Evolutionary conservation across 31 red algal species (phyloP).

Genomic region (Porphyra umbilicalis): DNA sequence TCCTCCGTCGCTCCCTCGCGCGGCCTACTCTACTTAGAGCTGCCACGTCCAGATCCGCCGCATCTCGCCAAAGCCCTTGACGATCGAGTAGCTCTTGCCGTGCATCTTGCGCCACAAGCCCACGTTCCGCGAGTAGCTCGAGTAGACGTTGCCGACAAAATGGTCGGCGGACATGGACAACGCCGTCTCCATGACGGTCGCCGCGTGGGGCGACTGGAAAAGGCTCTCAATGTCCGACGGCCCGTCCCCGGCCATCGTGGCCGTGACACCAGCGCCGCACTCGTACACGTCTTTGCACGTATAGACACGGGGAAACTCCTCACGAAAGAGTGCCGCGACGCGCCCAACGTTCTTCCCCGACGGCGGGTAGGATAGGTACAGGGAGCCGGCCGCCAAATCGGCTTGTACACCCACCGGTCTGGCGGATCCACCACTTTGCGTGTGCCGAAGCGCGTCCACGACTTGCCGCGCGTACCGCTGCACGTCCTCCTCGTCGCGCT

Average conservation of each 20-base stretch:
- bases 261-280: conserved; percentile 11
- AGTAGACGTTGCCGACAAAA: conserved; percentile 46
- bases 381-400: conserved; percentile 3
- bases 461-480: conserved; percentile 59
- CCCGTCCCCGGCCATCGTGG: not conserved
- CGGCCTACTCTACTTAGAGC: not conserved
- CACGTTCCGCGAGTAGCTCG: conserved; percentile 43
- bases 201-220: conserved; percentile 9
- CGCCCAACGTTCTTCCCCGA: conserved; percentile 12
- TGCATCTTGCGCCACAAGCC: conserved; percentile 36
- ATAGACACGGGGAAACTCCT: conserved; percentile 28
- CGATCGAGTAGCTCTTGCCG: conserved; percentile 23
- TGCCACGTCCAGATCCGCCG: conserved; percentile 28
- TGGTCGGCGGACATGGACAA: conserved; percentile 15
- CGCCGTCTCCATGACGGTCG: conserved; percentile 15
- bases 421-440: not conserved
- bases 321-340: conserved; percentile 21
- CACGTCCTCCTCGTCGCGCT: conserved; percentile 32
- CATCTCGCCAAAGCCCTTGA: conserved; percentile 42
- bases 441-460: conserved; percentile 32
- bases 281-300: conserved; percentile 14
- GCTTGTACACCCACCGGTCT: not conserved
- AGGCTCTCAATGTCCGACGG: conserved; percentile 7
- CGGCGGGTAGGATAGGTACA: conserved; percentile 20
- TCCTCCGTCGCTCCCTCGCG: not conserved